Base-by-base conservation (phyloP, 1,139 yeast genomes). In the Suhomyces maxii region DNA sequence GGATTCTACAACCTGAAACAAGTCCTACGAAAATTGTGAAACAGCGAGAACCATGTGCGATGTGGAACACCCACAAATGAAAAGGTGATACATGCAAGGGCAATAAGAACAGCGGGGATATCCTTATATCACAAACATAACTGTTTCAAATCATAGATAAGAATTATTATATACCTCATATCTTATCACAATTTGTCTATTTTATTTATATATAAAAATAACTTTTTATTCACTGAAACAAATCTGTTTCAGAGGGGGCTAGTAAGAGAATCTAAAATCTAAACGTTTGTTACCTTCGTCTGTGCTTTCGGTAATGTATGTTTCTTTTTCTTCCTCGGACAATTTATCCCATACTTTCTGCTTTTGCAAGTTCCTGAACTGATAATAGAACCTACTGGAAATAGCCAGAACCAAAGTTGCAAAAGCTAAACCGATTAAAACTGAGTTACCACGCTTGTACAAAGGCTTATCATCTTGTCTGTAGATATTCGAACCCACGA, bases 401-500 rank as follows among this genome's bases (percentile, higher is more conserved):
- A 57, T 8, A 34, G 56, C 53, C 10, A 54, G 42, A 2, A 46
- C 56, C 12, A 58, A 37, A 3, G 61, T 42, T 7, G 53, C 61
- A 41, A 54, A 52, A 3, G 58, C 48, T n/a, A 67, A 40, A 2
- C 57, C 61, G 37, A 62, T 57, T 44, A 67, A 54, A 8, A 48
- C 53, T 14, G 41, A 39, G 48, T 65, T 67, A 14, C 71, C 70
- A 12, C 67, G 45, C 36, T 54, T 53, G 50, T 67, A 67, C 41
- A 55, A 48, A 0, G 70, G 70, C 39, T 54, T 55, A 44, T 67
- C 70, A 26, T 63, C 67, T 26, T 45, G 50, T 39, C 67, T 42
- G 51, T 65, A 67, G 12, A 67, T 59, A 46, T 65, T 59, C 31
- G 61, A 51, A 45, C 56, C 45, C 3, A 54, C 44, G 36, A 60